Evolutionary conservation across 768 basidiomycete genomes (phyloP).

Genomic region (Tulasnella sp.): DNA sequence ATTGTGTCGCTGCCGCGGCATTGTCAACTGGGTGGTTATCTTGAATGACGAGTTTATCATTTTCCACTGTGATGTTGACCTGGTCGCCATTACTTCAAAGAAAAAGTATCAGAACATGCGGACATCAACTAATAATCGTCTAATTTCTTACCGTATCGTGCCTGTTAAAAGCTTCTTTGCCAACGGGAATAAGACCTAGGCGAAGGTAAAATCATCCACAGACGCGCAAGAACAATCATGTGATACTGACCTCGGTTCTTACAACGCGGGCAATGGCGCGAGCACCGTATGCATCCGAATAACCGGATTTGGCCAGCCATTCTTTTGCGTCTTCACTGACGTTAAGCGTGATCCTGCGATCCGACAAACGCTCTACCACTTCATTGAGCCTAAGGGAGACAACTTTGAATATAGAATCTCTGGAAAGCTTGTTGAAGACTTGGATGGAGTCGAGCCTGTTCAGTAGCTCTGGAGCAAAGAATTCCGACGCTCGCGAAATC

Average conservation of each 20-base stretch:
- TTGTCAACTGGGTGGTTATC: constrained; percentile 49
- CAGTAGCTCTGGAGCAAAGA: constrained; percentile 82
- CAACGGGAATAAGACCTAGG: constrained; percentile 56
- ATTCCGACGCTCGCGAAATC: constrained; percentile 56
- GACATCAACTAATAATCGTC: constrained; percentile 16
- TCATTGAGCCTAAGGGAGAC: constrained; percentile 66
- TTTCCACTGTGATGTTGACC: constrained; percentile 40
- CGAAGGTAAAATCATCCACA: not conserved
- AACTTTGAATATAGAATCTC: constrained; percentile 58
- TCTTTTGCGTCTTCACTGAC: constrained; percentile 46
- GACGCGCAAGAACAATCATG: not conserved
- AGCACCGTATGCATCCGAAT: constrained; percentile 65
- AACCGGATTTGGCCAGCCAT: constrained; percentile 66
- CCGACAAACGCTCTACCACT: constrained; percentile 49
- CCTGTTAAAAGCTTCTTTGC: constrained; percentile 70
- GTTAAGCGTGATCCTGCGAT: constrained; percentile 56
- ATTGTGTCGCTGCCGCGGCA: too few species aligned
- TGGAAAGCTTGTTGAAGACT: constrained; percentile 82
- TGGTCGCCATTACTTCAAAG: constrained; percentile 48
- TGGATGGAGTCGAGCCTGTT: constrained; percentile 73
- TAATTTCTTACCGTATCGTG: constrained; percentile 45
- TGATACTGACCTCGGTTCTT: constrained; percentile 32
- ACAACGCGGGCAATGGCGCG: constrained; percentile 81
- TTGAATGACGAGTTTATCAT: constrained; percentile 37
- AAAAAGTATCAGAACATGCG: not conserved